Base-by-base conservation (phyloP, 2,329 filamentous ascomycete species). In the Aspergillus neotritici region DNA sequence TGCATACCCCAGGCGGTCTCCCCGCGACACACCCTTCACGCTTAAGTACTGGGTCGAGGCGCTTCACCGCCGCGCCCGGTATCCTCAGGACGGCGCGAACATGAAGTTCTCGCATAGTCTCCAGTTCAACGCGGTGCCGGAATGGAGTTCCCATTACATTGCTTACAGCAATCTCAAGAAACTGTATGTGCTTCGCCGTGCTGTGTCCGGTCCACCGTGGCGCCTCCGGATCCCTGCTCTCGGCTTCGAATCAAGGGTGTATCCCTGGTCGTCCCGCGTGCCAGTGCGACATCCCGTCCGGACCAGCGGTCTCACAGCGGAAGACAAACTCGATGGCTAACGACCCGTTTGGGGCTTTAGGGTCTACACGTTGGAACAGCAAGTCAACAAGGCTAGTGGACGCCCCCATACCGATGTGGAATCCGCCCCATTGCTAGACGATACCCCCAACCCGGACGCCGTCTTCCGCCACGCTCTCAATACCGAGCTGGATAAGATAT, bases 21-120 rank as follows among this genome's bases (percentile, higher is more conserved):
- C 16, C 17, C 40, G 46, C 29, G 37, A 37, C 25, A 48, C 39
- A 29, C 49, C 52, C 25, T 47, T 53, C 39, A 48, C 46, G 43
- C 50, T 65, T 40, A 50, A 52, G 37, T 60, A 58, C 48, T 67
- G 64, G 64, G 50, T 51, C 13, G 56, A 65, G 51, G 63, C 63
- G 42, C 57, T 67, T 48, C 56, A 47, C 42, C 53, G 46, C 34
- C 55, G 53, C 34, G 42, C 56, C 34, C 49, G 49, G 13, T 43
- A 33, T 43, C 44, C 45, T 35, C 37, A 40, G 38, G 41, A 51
- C 34, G 79, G 76, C 54, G 83, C 86, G 81, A 87, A 88, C 63
- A 98, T 98, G 93, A 97, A 97, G 83, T 98, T 98, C 77, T 97
- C 91, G 13, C 93, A 98, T 68, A 97, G 91, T 70, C 84, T 98